Conservation (phyloP, 495 filamentous ascomycete genomes). For the Durotheca rogersii region DNA sequence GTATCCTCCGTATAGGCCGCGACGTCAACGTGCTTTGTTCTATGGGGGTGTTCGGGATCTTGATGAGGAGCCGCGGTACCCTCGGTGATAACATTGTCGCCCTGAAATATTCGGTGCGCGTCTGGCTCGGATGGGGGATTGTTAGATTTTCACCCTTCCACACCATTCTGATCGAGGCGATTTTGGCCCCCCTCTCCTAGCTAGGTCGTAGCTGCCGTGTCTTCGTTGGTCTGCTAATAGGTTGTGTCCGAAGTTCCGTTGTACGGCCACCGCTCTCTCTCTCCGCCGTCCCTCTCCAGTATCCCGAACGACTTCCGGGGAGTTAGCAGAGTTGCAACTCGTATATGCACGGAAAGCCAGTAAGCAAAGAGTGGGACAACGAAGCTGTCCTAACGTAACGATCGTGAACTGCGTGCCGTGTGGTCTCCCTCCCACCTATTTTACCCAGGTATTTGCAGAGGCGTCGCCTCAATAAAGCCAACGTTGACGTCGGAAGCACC, state of each 20-base stretch:
- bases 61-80: slow-evolving; percentile 28
- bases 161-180: slow-evolving; percentile 15
- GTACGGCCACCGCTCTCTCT: neutral
- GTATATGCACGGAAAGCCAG: slow-evolving; percentile 12
- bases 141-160: slow-evolving; percentile 17
- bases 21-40: slow-evolving; percentile 28
- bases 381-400: slow-evolving; percentile 27
- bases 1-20: slow-evolving; percentile 23
- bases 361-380: slow-evolving; percentile 20
- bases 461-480: slow-evolving; percentile 20
- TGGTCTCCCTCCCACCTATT: slow-evolving; percentile 13
- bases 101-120: slow-evolving; percentile 17
- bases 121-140: slow-evolving; percentile 22
- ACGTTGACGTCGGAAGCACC: slow-evolving; percentile 19
- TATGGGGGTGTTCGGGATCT: slow-evolving; percentile 29
- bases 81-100: slow-evolving; percentile 29
- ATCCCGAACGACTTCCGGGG: neutral
- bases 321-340: neutral
- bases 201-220: neutral
- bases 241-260: neutral
- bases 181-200: neutral
- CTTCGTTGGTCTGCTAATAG: neutral
- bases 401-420: slow-evolving; percentile 24
- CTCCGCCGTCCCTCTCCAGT: slow-evolving; percentile 9
- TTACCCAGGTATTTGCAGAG: slow-evolving; percentile 16